A percentile compares a stretch with the other conserved stretches of the same genome.
These are phyloP conservation scores for Akebia trifoliata DNA, from an alignment of 164 flowering plant genomes.

Conservation along the genomic window DNA sequence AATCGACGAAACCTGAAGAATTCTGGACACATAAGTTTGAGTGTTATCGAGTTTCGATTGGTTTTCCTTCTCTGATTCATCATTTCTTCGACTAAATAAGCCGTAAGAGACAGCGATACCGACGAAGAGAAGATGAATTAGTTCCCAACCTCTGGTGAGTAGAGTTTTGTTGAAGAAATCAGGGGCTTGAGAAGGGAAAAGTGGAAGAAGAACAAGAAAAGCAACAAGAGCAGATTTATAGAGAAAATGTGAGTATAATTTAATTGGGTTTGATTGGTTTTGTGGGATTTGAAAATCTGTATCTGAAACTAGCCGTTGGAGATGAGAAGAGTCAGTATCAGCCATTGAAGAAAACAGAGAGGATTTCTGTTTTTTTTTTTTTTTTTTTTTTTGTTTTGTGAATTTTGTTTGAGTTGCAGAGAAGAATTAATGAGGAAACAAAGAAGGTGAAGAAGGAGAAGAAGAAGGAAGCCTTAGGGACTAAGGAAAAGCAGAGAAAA, in stretches of 20 bases:
- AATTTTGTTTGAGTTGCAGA: neutral
- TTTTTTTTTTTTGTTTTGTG: too few relatives aligned
- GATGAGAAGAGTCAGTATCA: constrained; percentile 20
- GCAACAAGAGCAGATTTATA: constrained; percentile 39
- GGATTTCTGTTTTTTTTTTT: neutral
- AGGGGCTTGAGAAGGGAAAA: constrained; percentile 79
- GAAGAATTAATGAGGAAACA: neutral
- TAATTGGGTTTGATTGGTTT: constrained; percentile 35
- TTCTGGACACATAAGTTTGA: constrained; percentile 52
- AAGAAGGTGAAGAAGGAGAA: constrained; percentile 13
- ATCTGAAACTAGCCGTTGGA: constrained; percentile 25
- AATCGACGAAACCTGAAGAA: constrained; percentile 75
- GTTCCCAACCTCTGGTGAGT: constrained; percentile 72
- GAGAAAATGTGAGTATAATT: constrained; percentile 36
- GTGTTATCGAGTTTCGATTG: constrained; percentile 37
- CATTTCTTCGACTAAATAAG: constrained; percentile 59
- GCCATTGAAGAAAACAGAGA: constrained; percentile 42
- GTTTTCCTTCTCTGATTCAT: constrained; percentile 42
- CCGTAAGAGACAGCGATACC: constrained; percentile 94
- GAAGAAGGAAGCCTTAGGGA: constrained; percentile 39
- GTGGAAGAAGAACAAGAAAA: constrained; percentile 40
- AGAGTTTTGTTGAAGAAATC: constrained; percentile 56
- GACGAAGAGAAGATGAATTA: constrained; percentile 79
- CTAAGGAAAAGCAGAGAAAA: constrained; percentile 63
- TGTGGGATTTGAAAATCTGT: constrained; percentile 7